Conservation (phyloP, 2,329 filamentous ascomycete genomes). For the Ophiosphaerella korrae region DNA sequence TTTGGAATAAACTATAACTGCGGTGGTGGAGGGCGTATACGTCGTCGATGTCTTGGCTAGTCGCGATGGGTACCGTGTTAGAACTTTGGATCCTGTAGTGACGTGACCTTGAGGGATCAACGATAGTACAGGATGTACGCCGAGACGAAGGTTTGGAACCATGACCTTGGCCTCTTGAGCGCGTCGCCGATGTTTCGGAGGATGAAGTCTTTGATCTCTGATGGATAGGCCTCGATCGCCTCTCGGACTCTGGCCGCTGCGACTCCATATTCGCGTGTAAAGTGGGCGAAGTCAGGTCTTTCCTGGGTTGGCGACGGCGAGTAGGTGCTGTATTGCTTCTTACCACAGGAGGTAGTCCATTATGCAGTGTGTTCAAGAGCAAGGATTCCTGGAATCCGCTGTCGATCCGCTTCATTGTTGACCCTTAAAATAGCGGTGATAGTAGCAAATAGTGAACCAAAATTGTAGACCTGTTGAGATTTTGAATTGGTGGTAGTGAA, state of each 20-base stretch:
- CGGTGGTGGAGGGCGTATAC: constrained; percentile 48
- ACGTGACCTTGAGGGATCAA: constrained; percentile 41
- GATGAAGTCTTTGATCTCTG: constrained; percentile 37
- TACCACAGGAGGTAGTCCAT: constrained; percentile 18
- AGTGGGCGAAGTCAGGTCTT: constrained; percentile 4
- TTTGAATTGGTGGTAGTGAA: constrained; percentile 25
- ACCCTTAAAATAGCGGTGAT: constrained; percentile 26
- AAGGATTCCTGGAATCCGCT: constrained; percentile 39
- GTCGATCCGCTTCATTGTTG: constrained; percentile 42
- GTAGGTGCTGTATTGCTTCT: constrained; percentile 32
- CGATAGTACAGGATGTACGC: constrained; percentile 41
- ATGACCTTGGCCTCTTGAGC: constrained; percentile 33
- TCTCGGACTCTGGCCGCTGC: constrained; percentile 33
- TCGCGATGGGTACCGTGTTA: constrained; percentile 28
- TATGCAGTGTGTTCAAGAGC: constrained; percentile 19
- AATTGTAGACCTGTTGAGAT: constrained; percentile 17
- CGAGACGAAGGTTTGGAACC: constrained; percentile 43
- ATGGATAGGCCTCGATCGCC: constrained; percentile 26
- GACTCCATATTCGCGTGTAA: constrained; percentile 17
- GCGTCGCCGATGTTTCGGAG: constrained; percentile 34
- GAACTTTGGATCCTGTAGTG: constrained; percentile 44
- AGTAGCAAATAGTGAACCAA: constrained; percentile 16
- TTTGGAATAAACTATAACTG: constrained; percentile 44
- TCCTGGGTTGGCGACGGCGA: constrained; percentile 23
- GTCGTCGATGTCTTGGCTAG: constrained; percentile 44